Base-by-base conservation (phyloP, 192 early-diverging fungal genomes). In the Backusella liffmaniae region DNA sequence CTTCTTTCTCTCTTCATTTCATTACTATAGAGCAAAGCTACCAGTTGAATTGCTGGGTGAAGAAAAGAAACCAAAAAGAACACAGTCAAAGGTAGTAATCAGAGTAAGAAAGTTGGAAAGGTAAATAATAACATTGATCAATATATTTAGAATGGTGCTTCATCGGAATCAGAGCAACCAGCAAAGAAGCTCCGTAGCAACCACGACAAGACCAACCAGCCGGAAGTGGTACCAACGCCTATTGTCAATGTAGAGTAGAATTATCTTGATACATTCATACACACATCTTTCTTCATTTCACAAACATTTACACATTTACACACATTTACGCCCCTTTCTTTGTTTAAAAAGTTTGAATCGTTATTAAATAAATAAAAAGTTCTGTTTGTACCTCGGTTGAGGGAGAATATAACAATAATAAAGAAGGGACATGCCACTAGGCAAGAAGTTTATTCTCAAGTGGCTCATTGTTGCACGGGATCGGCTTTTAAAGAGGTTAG, bases 11-110 rank as follows among this genome's bases (percentile, higher is more conserved):
- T 67, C 4, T n/a, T 18, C 21, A 39, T 66, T 15, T 70, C n/a
- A 44, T 16, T 16, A 44, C 15, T n/a, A 49, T 49, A 49, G 77
- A 21, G 26, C 65, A 10, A 66, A 36, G 13, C 34, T 78, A 29
- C 77, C 77, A 18, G 36, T 23, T 0, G 77, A 78, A 30, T 49
- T 78, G 9, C 32, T 59, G 10, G 77, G 72, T 15, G 72, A 77
- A 56, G 71, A 73, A 18, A 76, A 76, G 67, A 80, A 80, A 15
- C 42, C 68, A 36, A 80, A 80, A 32, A 35, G 77, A 74, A 67
- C 73, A 9, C 73, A 70, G 46, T 16, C 46, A 44, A 79, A 74
- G 67, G 77, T 79, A 53, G 70, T 59, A 16, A 49, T n/a, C 7
- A 72, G 15, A 7, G 10, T 41, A 41, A 41, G 32, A 51, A 18